phyloP scores from a whole-genome alignment of 2,329 filamentous ascomycete genomes.

The Blumeria graminis region DNA sequence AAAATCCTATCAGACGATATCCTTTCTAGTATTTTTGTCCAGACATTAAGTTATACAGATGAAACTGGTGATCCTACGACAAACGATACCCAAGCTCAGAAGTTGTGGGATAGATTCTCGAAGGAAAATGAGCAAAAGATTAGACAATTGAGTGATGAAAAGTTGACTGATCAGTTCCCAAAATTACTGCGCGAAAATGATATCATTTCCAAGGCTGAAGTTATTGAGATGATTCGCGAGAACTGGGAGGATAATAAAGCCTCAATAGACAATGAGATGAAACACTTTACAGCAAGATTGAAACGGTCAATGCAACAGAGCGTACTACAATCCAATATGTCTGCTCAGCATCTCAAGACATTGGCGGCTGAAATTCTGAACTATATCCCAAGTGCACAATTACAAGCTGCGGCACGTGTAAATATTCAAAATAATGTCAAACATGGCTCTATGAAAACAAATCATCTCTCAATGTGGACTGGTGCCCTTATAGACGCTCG shows the following conservation, averaged over 20 bases:
- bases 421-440: constrained; percentile 8
- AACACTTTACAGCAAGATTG: constrained; percentile 5
- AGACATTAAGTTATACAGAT: not conserved
- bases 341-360: constrained; percentile 6
- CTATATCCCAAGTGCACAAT: constrained; percentile 8
- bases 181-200: constrained; percentile 7
- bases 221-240: constrained; percentile 91
- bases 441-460: constrained; percentile 24
- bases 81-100: not conserved
- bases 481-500: constrained; percentile 39
- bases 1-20: constrained; percentile 23
- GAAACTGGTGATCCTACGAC: not conserved
- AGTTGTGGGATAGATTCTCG: constrained; percentile 5
- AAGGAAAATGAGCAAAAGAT: constrained; percentile 6
- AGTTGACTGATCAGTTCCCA: constrained; percentile 8
- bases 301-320: constrained; percentile 5
- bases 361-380: constrained; percentile 6
- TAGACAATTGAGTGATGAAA: constrained; percentile 2
- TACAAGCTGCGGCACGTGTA: constrained; percentile 10
- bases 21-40: constrained; percentile 1
- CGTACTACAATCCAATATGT: constrained; percentile 5
- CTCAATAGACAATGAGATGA: constrained; percentile 6
- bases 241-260: constrained; percentile 27
- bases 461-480: constrained; percentile 44
- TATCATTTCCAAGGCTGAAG: constrained; percentile 9